Base-by-base conservation (phyloP, 2,329 filamentous ascomycete species). In the Berkeleyomyces basicola region DNA sequence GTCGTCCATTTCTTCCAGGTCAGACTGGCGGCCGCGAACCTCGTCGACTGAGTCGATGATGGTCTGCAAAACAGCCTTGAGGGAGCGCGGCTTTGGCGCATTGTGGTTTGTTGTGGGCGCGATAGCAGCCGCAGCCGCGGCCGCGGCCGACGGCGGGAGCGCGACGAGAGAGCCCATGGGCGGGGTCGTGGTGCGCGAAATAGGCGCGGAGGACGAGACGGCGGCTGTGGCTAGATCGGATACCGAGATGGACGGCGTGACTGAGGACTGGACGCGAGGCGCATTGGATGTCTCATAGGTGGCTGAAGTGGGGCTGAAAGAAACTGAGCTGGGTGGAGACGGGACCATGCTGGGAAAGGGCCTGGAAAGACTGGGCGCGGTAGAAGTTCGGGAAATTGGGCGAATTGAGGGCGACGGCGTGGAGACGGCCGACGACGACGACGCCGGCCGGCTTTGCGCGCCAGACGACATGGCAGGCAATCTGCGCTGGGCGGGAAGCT, bases 1-100 rank as follows among this genome's bases (percentile, higher is more conserved):
- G 14, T 62, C 63, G 31, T 64, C 63, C 2, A 57, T 40, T 6
- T 64, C 59, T 9, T 59, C 44, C 23, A 64, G 31, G 33, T 61
- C 63, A 7, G 42, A 23, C 33, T 64, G 63, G 43, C 61, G 55
- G 14, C 49, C 10, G 47, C 61, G 61, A 23, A 43, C 60, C n/a
- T 64, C 63, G 37, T 64, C 63, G 31, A 61, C 63, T 0, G 63
- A 55, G 46, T 62, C 60, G 7, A 64, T 64, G 36, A 64, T 64
- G n/a, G 31, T 16, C 47, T 64, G 63, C 11, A 64, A 16, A 33
- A 64, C 47, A 4, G 46, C 43, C 55, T 62, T 62, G 37, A 63
- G 39, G 23, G 61, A 44, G 16, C 57, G 61, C 31, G 37, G 61
- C 4, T 55, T 63, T 49, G 33, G 14, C 31, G 16, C 39, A 14